Evolutionary conservation across 805 yeast species (phyloP), one percentile per base, ranked within the genome.

Genomic region (Ogataea salicorniae): DNA sequence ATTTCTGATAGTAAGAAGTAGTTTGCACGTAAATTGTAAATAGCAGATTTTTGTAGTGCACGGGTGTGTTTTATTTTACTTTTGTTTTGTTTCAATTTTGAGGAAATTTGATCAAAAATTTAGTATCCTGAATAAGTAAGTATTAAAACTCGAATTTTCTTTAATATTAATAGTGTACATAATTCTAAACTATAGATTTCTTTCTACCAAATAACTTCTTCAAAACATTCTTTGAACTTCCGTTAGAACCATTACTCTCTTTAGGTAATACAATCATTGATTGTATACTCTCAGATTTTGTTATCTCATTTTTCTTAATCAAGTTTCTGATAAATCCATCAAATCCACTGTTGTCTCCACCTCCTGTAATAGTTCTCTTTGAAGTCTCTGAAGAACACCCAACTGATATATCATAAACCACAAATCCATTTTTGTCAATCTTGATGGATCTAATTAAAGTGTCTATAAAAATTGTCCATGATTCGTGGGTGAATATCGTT

Each of bases 181-280:
- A 37, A 14, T n/a, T 37, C 23, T 29, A 37, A 2, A 22, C 17
- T 16, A 16, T 15, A 9, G 41, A 26, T 38, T 48, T 46, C 36
- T 45, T 51, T 34, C 56, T 55, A 11, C 58, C 50, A 38, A 60
- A 60, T 4, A 60, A 42, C 48, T 53, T 60, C 35, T 56, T 56
- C 31, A 60, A 47, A 20, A 53, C 51, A 37, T 50, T 56, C 45
- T 49, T 50, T 11, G 55, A 37, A 13, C 47, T 35, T 6, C 45
- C 48, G 13, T 37, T 42, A n/a, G 37, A 44, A 9, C 43, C 34
- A 7, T 47, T 26, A 23, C 42, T 2, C 47, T 16, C 4, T 20
- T 15, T 14, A 42, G 44, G n/a, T 26, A 11, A 16, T 42, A 43
- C 41, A 17, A 47, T 37, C 29, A 56, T 45, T 3, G 59, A 53